Evolutionary conservation across 495 filamentous ascomycete species (phyloP), one percentile per base, ranked within the genome.

Genomic region (Neurospora sp.): DNA sequence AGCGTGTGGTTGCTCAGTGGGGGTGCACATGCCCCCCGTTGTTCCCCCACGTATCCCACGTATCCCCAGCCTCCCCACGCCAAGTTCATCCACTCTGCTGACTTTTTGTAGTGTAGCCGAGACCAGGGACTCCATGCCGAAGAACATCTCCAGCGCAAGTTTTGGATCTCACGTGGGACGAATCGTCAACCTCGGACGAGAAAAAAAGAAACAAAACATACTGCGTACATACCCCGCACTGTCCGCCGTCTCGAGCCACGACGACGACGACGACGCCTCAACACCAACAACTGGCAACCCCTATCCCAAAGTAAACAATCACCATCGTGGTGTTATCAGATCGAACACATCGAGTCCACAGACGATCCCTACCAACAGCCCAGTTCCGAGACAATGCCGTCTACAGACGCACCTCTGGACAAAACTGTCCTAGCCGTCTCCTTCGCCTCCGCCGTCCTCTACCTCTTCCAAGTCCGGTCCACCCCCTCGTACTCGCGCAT

Each of bases 351-450:
- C 22, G 7, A 31, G 4, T 22, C 22, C 12, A 16, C 22, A 31
- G 5, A 61, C 53, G 12, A 48, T 20, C 8, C 44, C n/a, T 10
- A 10, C 9, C 45, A 53, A 12, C 20, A 12, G 9, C 9, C 9
- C 20, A 20, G 7, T 17, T 16, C 2, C 2, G 27, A 31, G 27
- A 31, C 27, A 31, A 31, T 31, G 27, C 27, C 27, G 27, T 31
- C 27, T 31, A 31, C 41, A 20, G 45, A 69, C 31, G 14, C 17
- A 8, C 20, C 71, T 3, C 31, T 59, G 10, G 71, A 75, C 41
- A 45, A 41, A 40, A 69, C 70, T 10, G 38, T 76, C n/a, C 75
- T 80, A 8, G 61, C 72, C n/a, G 70, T 74, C 41, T 78, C 77
- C 2, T 9, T 77, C 27, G 73, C 68, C 42, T 38, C 74, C 0